A percentile compares a stretch with the other conserved stretches of the same genome.
phyloP scores from a whole-genome alignment of 208 protist species.

The Leishmania amazonensis region DNA sequence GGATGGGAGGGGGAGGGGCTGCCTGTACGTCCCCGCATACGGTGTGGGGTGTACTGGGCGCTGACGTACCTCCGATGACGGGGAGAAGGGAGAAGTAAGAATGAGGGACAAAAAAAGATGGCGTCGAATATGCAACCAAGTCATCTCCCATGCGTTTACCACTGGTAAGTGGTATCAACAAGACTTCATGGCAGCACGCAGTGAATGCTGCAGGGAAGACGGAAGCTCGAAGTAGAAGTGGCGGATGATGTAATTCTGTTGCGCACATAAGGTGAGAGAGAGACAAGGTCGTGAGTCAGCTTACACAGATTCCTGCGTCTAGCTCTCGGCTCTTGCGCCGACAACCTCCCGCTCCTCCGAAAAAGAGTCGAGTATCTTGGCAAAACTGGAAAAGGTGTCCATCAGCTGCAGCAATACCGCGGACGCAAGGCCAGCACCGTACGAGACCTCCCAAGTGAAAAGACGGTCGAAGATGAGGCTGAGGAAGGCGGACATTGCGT shows the following conservation, averaged over 20 bases:
- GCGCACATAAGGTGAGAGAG: background rate
- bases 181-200: background rate
- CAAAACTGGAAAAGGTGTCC: constrained; percentile 21
- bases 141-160: background rate
- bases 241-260: background rate
- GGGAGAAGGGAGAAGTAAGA: background rate
- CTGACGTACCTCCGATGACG: no score
- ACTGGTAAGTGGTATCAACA: no score
- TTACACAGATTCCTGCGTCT: constrained; percentile 8
- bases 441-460: constrained; percentile 32
- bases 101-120: background rate
- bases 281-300: background rate
- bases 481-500: constrained; percentile 17
- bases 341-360: constrained; percentile 31
- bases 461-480: constrained; percentile 28
- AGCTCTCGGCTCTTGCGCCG: constrained; percentile 9
- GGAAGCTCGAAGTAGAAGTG: background rate
- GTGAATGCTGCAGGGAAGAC: background rate
- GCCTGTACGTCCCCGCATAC: background rate
- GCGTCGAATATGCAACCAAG: background rate
- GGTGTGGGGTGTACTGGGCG: no score
- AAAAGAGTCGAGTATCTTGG: constrained; percentile 26
- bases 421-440: constrained; percentile 20
- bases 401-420: constrained; percentile 15
- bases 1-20: background rate